Conservation (phyloP, 345 rosid genomes). For the Iberis pinnata region DNA sequence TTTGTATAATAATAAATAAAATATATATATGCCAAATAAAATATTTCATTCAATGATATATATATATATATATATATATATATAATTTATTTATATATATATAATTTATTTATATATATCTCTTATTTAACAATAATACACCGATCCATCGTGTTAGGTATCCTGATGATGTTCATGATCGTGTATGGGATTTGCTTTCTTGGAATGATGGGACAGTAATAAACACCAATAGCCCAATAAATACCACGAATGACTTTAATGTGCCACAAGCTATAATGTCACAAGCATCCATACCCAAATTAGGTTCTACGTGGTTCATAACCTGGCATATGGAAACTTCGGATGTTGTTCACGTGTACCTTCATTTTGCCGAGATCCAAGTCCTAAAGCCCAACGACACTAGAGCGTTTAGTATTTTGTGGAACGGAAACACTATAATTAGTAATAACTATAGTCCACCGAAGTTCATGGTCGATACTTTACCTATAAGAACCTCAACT, state of each 20-base stretch:
- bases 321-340: too few relatives aligned
- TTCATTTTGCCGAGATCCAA: constrained; percentile 24
- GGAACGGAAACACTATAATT: background rate
- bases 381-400: background rate
- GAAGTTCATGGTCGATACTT: background rate
- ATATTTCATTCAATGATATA: too few relatives aligned
- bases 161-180: constrained; percentile 13
- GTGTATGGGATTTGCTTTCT: background rate
- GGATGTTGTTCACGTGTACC: constrained; percentile 22
- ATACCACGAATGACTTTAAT: background rate
- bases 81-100: too few relatives aligned
- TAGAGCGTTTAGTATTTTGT: constrained; percentile 5
- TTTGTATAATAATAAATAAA: too few relatives aligned
- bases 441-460: background rate
- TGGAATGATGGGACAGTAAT: background rate
- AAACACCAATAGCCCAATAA: background rate
- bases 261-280: constrained; percentile 7
- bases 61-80: too few relatives aligned
- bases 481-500: background rate
- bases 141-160: constrained; percentile 10
- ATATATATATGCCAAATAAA: too few relatives aligned
- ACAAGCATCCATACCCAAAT: background rate
- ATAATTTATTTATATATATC: too few relatives aligned
- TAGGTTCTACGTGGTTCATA: too few relatives aligned
- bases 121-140: too few relatives aligned